phyloP scores from a whole-genome alignment of 345 rosid species.

The Citropsis articulata region DNA sequence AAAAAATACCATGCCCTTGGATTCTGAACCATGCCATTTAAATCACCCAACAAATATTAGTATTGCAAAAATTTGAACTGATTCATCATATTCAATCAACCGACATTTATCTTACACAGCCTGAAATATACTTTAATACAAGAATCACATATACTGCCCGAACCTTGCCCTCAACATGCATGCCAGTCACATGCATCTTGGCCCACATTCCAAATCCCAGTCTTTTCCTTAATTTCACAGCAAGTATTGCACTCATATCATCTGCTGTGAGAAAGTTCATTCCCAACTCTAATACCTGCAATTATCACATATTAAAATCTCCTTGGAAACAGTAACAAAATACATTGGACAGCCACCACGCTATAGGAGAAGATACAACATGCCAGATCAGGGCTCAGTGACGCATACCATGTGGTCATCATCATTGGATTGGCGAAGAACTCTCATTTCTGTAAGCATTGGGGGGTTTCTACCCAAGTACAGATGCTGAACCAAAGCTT shows the following conservation, averaged over 20 bases:
- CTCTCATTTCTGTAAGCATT: slow-evolving; percentile 72
- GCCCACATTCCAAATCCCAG: slow-evolving; percentile 95
- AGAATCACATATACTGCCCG: background rate
- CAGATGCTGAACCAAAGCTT: slow-evolving; percentile 68
- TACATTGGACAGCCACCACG: background rate
- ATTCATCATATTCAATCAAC: background rate
- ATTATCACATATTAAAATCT: slow-evolving; percentile 16
- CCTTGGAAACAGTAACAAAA: background rate
- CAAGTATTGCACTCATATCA: slow-evolving; percentile 91
- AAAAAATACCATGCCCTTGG: background rate
- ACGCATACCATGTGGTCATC: slow-evolving; percentile 86
- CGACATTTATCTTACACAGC: background rate
- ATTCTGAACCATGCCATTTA: background rate
- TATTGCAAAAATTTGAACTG: background rate
- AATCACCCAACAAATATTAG: background rate
- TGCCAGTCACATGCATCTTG: slow-evolving; percentile 85
- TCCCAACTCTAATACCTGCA: slow-evolving; percentile 88
- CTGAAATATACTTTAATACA: background rate
- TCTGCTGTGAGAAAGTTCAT: slow-evolving; percentile 87
- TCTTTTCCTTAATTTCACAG: slow-evolving; percentile 79
- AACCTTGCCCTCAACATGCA: slow-evolving; percentile 99
- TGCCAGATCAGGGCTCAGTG: background rate
- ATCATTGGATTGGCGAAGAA: slow-evolving; percentile 51
- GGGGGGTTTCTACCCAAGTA: slow-evolving; percentile 94
- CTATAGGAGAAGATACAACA: background rate